Evolutionary conservation across 2,329 filamentous ascomycete species (phyloP).

Genomic region (Alternaria novae-zelandiae): DNA sequence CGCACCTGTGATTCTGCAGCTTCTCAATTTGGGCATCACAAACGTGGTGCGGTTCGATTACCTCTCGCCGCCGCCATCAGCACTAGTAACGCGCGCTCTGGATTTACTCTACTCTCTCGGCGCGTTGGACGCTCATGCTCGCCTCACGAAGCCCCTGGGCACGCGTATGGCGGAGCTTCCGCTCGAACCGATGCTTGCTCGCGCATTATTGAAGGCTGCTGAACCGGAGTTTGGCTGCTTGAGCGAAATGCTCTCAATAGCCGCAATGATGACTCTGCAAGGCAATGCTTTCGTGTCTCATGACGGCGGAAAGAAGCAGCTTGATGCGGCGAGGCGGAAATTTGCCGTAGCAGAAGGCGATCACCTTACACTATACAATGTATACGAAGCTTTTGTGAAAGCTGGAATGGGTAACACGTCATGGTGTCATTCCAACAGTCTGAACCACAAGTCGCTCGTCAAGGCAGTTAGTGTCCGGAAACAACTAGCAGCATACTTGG

Average conservation of each 20-base stretch:
- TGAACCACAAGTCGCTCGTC: slow-evolving; percentile 85
- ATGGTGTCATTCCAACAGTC: slow-evolving; percentile 85
- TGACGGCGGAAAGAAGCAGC: slow-evolving; percentile 75
- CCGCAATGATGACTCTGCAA: slow-evolving; percentile 89
- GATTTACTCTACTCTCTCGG: slow-evolving; percentile 88
- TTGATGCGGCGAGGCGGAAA: slow-evolving; percentile 76
- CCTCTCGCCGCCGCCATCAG: slow-evolving; percentile 81
- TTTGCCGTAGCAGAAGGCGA: slow-evolving; percentile 95
- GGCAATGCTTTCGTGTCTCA: slow-evolving; percentile 83
- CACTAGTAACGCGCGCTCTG: slow-evolving; percentile 82
- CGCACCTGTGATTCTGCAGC: slow-evolving; percentile 83
- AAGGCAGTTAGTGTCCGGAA: slow-evolving; percentile 84
- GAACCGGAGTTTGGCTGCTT: slow-evolving; percentile 72
- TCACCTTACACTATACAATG: slow-evolving; percentile 88
- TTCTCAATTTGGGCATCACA: slow-evolving; percentile 94
- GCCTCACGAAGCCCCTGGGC: slow-evolving; percentile 87
- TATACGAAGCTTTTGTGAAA: slow-evolving; percentile 87
- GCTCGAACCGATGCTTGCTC: slow-evolving; percentile 94
- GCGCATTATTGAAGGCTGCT: slow-evolving; percentile 77
- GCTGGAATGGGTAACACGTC: slow-evolving; percentile 81
- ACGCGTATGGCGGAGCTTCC: slow-evolving; percentile 90
- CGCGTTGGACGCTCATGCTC: slow-evolving; percentile 86
- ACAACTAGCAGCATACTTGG: slow-evolving; percentile 85
- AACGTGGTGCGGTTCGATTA: slow-evolving; percentile 93
- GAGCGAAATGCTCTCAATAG: slow-evolving; percentile 86